Conservation (phyloP, 192 early-diverging fungal genomes). For the Gonapodya sp. region DNA sequence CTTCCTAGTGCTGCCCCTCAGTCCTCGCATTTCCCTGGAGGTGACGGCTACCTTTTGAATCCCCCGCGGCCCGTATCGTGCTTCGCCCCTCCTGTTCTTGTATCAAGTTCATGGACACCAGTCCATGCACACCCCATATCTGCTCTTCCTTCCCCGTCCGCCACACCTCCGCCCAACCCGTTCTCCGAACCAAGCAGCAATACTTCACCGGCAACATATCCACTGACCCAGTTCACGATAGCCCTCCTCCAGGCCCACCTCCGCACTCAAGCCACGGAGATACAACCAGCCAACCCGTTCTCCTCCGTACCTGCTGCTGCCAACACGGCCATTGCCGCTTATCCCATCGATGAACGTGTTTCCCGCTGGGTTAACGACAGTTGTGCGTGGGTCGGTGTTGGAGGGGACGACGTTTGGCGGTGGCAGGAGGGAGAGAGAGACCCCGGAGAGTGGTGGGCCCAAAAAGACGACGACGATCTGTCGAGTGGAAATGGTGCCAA, state of each 20-base stretch:
- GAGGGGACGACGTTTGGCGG: neutral
- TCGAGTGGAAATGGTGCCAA: too few species aligned
- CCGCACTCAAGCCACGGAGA: neutral
- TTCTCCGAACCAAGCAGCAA: neutral
- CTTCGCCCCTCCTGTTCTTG: too few species aligned
- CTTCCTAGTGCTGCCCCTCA: too few species aligned
- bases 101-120: too few species aligned
- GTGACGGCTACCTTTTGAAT: too few species aligned
- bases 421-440: neutral
- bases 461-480: neutral
- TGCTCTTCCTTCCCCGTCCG: neutral
- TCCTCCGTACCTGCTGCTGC: neutral
- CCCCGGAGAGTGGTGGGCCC: neutral
- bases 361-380: neutral
- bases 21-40: too few species aligned
- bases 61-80: too few species aligned
- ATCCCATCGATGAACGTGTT: neutral
- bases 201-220: neutral
- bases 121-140: too few species aligned
- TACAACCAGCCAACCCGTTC: neutral
- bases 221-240: neutral
- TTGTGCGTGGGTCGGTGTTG: neutral
- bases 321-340: neutral
- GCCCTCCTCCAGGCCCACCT: neutral
- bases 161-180: neutral